Evolutionary conservation across 2,329 filamentous ascomycete genomes (phyloP).

Genomic region (Dactylellina cionopaga): DNA sequence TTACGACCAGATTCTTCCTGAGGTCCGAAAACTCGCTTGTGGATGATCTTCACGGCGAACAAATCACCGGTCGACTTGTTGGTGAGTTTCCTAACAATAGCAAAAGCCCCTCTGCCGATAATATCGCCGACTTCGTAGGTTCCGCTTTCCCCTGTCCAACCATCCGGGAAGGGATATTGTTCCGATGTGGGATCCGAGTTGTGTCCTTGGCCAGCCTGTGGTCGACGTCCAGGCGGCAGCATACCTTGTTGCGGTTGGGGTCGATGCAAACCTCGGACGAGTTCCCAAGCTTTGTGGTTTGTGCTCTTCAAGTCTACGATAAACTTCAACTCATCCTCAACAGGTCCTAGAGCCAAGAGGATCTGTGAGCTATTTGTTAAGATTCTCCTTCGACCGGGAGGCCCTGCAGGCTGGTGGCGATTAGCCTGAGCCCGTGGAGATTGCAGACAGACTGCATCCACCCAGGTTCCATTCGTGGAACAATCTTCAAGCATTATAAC

Average conservation of each 20-base stretch:
- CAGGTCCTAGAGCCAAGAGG: constrained; percentile 57
- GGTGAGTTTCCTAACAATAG: constrained; percentile 89
- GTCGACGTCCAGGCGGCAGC: constrained; percentile 46
- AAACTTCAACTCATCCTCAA: constrained; percentile 76
- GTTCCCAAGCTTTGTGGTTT: constrained; percentile 35
- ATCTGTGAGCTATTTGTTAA: constrained; percentile 58
- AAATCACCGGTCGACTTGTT: constrained; percentile 83
- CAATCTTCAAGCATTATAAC: constrained; percentile 91
- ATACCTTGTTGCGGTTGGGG: constrained; percentile 19
- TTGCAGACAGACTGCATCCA: constrained; percentile 70
- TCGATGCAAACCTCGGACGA: constrained; percentile 23
- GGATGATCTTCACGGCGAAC: constrained; percentile 92
- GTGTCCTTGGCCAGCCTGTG: constrained; percentile 44
- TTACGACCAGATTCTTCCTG: constrained; percentile 46
- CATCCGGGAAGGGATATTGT: constrained; percentile 63
- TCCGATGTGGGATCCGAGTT: constrained; percentile 45
- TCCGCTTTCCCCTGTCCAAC: constrained; percentile 82
- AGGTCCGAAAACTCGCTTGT: constrained; percentile 78
- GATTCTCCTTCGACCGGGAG: constrained; percentile 57
- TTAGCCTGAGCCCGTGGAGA: constrained; percentile 37
- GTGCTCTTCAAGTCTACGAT: constrained; percentile 78
- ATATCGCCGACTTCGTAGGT: constrained; percentile 80
- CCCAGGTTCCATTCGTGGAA: constrained; percentile 94
- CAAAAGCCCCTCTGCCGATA: constrained; percentile 94
- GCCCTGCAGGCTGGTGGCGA: constrained; percentile 29